Base-by-base conservation (phyloP, 2,329 filamentous ascomycete species). In the Fusarium udum region DNA sequence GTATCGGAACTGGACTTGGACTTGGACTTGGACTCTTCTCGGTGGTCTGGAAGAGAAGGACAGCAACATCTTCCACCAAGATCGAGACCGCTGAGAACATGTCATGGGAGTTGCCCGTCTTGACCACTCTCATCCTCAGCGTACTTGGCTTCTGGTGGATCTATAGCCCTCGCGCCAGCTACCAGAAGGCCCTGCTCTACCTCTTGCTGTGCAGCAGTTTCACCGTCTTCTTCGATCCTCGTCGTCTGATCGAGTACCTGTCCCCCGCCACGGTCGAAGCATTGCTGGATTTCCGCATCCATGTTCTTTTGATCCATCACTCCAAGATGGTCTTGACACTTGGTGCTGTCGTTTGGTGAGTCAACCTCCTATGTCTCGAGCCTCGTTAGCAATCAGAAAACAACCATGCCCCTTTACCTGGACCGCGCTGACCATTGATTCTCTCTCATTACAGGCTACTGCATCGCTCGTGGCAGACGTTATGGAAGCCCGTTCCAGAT, bases 401-500 rank as follows among this genome's bases (percentile, higher is more conserved):
- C 34, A 16, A 40, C 46, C 7, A 48, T 39, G 40, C 43, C 42
- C 43, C 43, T 56, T 57, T 55, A 32, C 26, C 36, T 42, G 46
- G 32, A 31, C 39, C 49, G n/a, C 52, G 66, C 73, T 76, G 57
- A 77, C 60, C 63, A 39, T 37, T 55, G 51, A 39, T 46, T 42
- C 55, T 60, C 36, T 56, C 49, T 36, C 32, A 42, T 39, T 61
- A 13, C 40, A 96, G 94, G 94, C 88, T 97, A 69, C 87, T 95
- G 67, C 92, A 93, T 81, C 92, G 96, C 80, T 93, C 94, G 70
- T 94, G 93, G 85, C 93, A 95, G 80, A 96, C 97, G 42, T 87
- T 98, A 61, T 92, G 93, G 83, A 97, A 95, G 78, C 95, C 95
- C 31, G 94, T 97, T 64, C 93, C 95, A 64, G 92, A 97, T 73